Percentiles rank a stretch among this genome's conserved stretches.
These are phyloP conservation scores for Citrus inodora DNA, from an alignment of 345 rosid species.

Conservation along the genomic window DNA sequence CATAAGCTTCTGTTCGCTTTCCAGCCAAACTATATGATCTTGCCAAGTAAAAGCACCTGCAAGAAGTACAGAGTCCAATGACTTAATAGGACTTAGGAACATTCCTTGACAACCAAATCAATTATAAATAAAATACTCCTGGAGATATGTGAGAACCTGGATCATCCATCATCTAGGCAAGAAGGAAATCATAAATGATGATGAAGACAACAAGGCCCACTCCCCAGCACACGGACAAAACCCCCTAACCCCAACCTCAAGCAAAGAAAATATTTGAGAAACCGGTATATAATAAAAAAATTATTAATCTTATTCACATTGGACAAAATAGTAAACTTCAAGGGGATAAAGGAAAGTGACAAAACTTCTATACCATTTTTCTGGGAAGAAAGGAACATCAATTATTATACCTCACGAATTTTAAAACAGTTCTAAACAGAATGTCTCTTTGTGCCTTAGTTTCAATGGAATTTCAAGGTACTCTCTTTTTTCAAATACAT, in stretches of 20 bases:
- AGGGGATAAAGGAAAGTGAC: background rate
- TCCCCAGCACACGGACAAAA: background rate
- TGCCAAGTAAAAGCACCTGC: constrained; percentile 95
- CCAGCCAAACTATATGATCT: constrained; percentile 89
- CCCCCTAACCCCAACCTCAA: no score
- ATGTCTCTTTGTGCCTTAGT: no score
- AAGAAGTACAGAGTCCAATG: constrained; percentile 15
- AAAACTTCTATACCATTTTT: background rate
- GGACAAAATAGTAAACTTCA: background rate
- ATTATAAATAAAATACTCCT: background rate
- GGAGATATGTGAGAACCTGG: background rate
- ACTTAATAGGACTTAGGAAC: background rate
- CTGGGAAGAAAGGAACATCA: background rate
- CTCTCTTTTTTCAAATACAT: no score
- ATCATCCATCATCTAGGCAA: background rate
- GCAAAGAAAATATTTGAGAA: no score
- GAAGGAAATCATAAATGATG: background rate
- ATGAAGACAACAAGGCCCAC: background rate
- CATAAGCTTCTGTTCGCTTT: constrained; percentile 84
- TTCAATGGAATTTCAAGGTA: no score
- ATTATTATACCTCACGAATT: background rate
- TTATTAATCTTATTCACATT: background rate
- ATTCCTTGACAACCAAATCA: background rate
- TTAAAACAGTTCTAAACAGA: background rate
- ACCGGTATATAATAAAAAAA: no score